Base-by-base conservation (phyloP, 2,329 filamentous ascomycete species). In the Chalaropsis thielavioides region DNA sequence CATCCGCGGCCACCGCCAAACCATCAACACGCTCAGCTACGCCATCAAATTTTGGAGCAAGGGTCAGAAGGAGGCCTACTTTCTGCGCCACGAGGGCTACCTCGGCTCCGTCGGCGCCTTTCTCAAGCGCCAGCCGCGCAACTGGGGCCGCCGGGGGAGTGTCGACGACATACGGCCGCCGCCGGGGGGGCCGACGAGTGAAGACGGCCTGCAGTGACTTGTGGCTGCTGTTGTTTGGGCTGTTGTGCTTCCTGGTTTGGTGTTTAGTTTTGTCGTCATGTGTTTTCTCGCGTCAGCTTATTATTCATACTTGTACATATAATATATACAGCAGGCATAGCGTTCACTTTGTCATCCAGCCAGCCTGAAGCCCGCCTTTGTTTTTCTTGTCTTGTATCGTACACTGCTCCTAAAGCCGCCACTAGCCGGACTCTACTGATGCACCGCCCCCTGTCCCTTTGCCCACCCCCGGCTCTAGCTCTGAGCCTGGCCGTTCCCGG, bases 41-140 rank as follows among this genome's bases (percentile, higher is more conserved):
- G 94, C 92, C 72, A 96, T 99, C 76, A 90, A 90, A 70, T 99
- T 97, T 76, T 99, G 94, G 94, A 91, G 88, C 69, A 90, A 94
- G 72, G 92, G 92, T 51, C 81, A 86, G 72, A 96, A 96, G 75
- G 90, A 96, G 75, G 94, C 94, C 0, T 97, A 96, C 74, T 99
- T 99, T 74, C 74, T 99, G 67, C 82, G 94, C 5, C 94, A 99
- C 71, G 94, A 99, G 75, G 94, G 94, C 31, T 99, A 97, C 73
- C 82, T 99, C 0, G 94, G 94, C 10, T 84, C 91, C 22, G 94
- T 97, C 0, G 94, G 94, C 1, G 94, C 94, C 0, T 99, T 99
- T 73, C 78, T 99, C 67, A 95, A 92, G 77, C 80, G 91, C 58
- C 90, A 96, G 75, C 92, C 92, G 0, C 82, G 81, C 68, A 95